Conservation (phyloP, 345 rosid genomes). For the Pugionium dolabratum region DNA sequence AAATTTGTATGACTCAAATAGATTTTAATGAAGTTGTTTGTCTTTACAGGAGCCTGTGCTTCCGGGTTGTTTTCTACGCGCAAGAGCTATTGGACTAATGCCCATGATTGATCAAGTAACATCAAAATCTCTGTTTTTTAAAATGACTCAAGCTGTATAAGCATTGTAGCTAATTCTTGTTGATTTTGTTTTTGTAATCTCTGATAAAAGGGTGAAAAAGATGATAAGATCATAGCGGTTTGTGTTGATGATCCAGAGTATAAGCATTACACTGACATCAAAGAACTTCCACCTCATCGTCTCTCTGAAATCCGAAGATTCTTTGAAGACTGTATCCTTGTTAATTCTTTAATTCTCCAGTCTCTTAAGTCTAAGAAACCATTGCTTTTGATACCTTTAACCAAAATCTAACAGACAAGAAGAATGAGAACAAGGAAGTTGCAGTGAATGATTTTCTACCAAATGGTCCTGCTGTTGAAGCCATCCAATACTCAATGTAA, state of each 20-base stretch:
- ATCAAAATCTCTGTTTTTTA: neutral
- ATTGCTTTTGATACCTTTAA: conserved; percentile 24
- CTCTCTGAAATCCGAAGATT: conserved; percentile 86
- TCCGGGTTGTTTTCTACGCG: conserved; percentile 92
- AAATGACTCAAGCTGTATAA: neutral
- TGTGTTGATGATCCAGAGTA: conserved; percentile 99
- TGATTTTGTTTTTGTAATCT: neutral
- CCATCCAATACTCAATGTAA: conserved; percentile 92
- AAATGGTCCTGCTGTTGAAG: conserved; percentile 59
- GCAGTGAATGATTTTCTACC: conserved; percentile 91
- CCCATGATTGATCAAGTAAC: conserved; percentile 54
- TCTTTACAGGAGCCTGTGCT: conserved; percentile 77
- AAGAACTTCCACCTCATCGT: conserved; percentile 92
- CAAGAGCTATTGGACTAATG: conserved; percentile 70
- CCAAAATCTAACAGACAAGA: conserved; percentile 66
- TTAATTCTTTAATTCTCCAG: neutral
- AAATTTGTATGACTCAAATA: neutral
- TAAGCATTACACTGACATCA: conserved; percentile 76
- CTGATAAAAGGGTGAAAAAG: conserved; percentile 80
- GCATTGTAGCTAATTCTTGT: neutral
- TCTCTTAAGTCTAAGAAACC: neutral
- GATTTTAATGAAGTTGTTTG: neutral
- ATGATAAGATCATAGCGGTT: conserved; percentile 95
- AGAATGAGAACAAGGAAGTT: conserved; percentile 97
- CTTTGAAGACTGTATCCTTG: conserved; percentile 93